These are phyloP conservation scores for Aotearoamyces nothofagi DNA, from an alignment of 2,329 filamentous ascomycete genomes.

Conservation along the genomic window DNA sequence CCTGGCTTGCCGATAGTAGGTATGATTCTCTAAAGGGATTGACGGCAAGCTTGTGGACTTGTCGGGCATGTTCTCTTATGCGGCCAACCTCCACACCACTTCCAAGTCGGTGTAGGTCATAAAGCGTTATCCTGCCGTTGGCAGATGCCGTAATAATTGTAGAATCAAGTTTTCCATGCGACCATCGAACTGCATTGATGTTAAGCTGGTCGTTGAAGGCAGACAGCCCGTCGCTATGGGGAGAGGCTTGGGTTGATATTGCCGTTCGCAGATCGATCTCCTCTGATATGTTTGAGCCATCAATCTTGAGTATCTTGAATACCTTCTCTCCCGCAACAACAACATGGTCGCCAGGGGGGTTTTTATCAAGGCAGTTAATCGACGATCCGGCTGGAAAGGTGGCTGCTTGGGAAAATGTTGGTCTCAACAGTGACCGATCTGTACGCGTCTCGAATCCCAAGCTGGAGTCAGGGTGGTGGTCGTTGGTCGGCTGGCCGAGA, in stretches of 20 bases:
- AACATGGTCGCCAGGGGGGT: constrained; percentile 37
- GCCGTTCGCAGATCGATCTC: constrained; percentile 41
- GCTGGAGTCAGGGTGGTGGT: constrained; percentile 2
- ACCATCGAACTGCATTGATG: constrained; percentile 47
- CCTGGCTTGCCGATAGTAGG: constrained; percentile 47
- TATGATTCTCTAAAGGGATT: constrained; percentile 42
- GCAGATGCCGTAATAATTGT: constrained; percentile 47
- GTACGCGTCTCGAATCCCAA: constrained; percentile 3
- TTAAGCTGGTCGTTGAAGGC: constrained; percentile 40
- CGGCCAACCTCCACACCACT: constrained; percentile 32
- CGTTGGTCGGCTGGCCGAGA: constrained; percentile 4
- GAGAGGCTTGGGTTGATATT: constrained; percentile 32
- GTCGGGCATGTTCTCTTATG: constrained; percentile 45
- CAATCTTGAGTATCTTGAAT: constrained; percentile 38
- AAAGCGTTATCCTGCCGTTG: constrained; percentile 49
- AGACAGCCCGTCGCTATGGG: constrained; percentile 22
- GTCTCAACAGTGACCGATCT: constrained; percentile 9
- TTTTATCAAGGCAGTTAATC: constrained; percentile 41
- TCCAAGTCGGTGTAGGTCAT: constrained; percentile 37
- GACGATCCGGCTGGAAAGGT: constrained; percentile 34
- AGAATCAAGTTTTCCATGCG: constrained; percentile 27
- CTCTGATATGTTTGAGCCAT: constrained; percentile 35
- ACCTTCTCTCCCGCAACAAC: constrained; percentile 44
- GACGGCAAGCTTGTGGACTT: constrained; percentile 48
- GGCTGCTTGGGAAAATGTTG: constrained; percentile 38